phyloP scores from a whole-genome alignment of 208 protist species.

The Lotmaria passim region DNA sequence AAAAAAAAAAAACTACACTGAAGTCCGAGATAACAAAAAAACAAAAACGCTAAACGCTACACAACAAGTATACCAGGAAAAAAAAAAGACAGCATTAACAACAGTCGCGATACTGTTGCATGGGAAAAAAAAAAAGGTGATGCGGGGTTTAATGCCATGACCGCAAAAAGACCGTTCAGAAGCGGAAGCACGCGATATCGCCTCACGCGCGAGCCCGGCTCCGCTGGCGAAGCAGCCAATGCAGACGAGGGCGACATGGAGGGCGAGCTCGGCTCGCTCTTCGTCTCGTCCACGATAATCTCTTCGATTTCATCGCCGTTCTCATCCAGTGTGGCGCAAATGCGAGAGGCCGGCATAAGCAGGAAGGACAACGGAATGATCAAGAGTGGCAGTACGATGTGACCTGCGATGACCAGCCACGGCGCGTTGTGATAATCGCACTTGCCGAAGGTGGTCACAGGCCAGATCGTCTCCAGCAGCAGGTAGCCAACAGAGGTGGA shows the following conservation, averaged over 20 bases:
- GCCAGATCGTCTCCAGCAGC: constrained; percentile 62
- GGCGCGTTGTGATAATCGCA: constrained; percentile 74
- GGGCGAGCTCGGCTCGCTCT: neutral
- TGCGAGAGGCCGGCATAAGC: constrained; percentile 63
- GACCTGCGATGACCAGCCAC: constrained; percentile 62
- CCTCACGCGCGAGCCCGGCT: too few relatives aligned
- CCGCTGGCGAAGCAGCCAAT: too few relatives aligned
- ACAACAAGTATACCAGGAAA: neutral
- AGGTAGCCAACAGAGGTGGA: constrained; percentile 48
- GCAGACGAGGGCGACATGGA: neutral
- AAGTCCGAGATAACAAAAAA: neutral
- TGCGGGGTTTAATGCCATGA: too few relatives aligned
- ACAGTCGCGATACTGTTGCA: too few relatives aligned
- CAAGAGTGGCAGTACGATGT: constrained; percentile 52
- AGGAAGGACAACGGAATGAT: constrained; percentile 55
- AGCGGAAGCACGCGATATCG: too few relatives aligned
- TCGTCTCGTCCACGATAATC: neutral
- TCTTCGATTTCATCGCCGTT: constrained; percentile 42
- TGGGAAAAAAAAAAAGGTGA: neutral
- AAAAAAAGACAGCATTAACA: neutral
- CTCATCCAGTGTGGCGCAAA: constrained; percentile 59
- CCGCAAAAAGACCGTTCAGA: too few relatives aligned
- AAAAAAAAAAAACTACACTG: neutral
- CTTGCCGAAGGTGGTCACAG: constrained; percentile 40
- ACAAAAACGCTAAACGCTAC: neutral